Conservation (phyloP, 306 rosid species). For the Gastrolobium villosum region DNA sequence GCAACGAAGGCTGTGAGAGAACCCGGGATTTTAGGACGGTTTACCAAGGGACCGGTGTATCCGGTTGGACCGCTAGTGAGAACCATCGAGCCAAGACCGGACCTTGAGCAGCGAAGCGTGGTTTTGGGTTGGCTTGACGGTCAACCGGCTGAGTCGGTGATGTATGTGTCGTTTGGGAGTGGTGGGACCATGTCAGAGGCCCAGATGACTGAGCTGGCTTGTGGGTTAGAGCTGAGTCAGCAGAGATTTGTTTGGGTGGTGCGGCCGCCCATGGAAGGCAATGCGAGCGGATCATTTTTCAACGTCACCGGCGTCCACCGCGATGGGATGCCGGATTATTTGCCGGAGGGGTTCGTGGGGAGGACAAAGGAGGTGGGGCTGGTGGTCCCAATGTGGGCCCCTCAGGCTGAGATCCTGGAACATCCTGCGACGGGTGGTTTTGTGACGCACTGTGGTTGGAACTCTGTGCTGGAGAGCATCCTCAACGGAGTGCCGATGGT, state of each 20-base stretch:
- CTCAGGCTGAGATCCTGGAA: slow-evolving; percentile 59
- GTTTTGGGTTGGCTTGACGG: slow-evolving; percentile 64
- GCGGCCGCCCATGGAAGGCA: slow-evolving; percentile 49
- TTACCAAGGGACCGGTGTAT: slow-evolving; percentile 45
- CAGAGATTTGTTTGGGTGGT: slow-evolving; percentile 85
- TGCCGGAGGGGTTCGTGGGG: slow-evolving; percentile 63
- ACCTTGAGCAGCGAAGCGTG: neutral
- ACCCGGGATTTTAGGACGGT: slow-evolving; percentile 30
- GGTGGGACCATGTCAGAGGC: slow-evolving; percentile 64
- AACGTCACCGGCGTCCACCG: neutral
- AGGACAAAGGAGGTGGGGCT: slow-evolving; percentile 50
- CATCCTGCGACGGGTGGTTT: slow-evolving; percentile 64
- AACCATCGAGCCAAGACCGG: neutral
- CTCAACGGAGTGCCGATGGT: slow-evolving; percentile 61
- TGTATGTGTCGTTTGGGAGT: slow-evolving; percentile 75
- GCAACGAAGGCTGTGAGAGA: slow-evolving; percentile 41
- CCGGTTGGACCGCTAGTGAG: slow-evolving; percentile 74
- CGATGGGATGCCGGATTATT: neutral
- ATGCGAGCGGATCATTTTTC: slow-evolving; percentile 46
- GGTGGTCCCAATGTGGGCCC: slow-evolving; percentile 63
- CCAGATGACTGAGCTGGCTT: slow-evolving; percentile 73
- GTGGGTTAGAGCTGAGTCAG: slow-evolving; percentile 74
- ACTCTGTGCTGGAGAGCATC: slow-evolving; percentile 65
- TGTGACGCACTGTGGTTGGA: slow-evolving; percentile 63
- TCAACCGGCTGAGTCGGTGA: slow-evolving; percentile 65